Percentiles rank a stretch among this genome's conserved stretches.
These are phyloP conservation scores for Candida loeiensis DNA, from an alignment of 805 yeast species.

Conservation along the genomic window DNA sequence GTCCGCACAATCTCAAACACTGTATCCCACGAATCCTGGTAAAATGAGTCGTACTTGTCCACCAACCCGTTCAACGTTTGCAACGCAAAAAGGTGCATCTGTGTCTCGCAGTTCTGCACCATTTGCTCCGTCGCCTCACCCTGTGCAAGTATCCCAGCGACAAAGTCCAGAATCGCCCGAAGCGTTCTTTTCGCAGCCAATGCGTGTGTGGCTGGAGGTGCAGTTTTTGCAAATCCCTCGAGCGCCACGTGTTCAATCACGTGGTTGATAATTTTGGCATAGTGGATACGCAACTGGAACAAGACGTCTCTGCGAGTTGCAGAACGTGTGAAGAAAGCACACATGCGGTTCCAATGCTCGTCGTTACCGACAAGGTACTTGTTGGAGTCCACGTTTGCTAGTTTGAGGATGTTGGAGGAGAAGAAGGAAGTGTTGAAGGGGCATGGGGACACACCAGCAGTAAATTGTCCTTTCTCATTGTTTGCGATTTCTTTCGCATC, in stretches of 20 bases:
- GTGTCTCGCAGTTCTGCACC: conserved; percentile 58
- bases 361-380: conserved; percentile 46
- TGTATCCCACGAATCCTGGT: conserved; percentile 64
- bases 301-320: conserved; percentile 41
- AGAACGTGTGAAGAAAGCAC: conserved; percentile 44
- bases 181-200: conserved; percentile 49
- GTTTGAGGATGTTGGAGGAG: conserved; percentile 48
- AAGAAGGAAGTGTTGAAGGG: conserved; percentile 55
- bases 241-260: conserved; percentile 42
- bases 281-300: conserved; percentile 24
- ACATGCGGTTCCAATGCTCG: conserved; percentile 46
- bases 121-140: conserved; percentile 40
- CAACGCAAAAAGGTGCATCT: conserved; percentile 59
- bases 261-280: conserved; percentile 42
- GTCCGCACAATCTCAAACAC: conserved; percentile 61
- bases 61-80: conserved; percentile 67
- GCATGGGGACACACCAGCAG: conserved; percentile 26
- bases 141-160: conserved; percentile 38
- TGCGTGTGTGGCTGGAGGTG: conserved; percentile 16
- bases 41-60: conserved; percentile 69
- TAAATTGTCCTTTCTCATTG: neutral
- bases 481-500: neutral
- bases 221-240: conserved; percentile 33
- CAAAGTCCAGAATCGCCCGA: conserved; percentile 44
- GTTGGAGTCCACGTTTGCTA: conserved; percentile 49